Evolutionary conservation across 1,284 basidiomycete species (phyloP).

Genomic region (Tremellales sp.): DNA sequence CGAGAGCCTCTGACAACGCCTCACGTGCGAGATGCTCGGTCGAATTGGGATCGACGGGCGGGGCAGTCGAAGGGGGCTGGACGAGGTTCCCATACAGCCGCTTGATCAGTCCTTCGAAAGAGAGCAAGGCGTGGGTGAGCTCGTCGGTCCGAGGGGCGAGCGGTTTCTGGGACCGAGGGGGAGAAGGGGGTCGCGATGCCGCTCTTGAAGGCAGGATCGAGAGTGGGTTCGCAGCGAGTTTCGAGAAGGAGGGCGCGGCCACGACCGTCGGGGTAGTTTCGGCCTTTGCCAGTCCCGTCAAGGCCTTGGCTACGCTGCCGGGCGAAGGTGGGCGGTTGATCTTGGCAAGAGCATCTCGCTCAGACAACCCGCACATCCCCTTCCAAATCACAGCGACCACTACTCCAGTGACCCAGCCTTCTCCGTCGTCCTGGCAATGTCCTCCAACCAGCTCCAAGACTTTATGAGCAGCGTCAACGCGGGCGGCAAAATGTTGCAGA

Average conservation of each 20-base stretch:
- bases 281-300: slow-evolving; percentile 33
- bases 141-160: slow-evolving; percentile 1
- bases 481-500: slow-evolving; percentile 46
- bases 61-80: slow-evolving; percentile 30
- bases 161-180: slow-evolving; percentile 23
- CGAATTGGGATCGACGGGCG: slow-evolving; percentile 32
- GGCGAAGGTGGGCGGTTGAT: slow-evolving; percentile 39
- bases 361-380: slow-evolving; percentile 44
- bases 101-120: slow-evolving; percentile 47
- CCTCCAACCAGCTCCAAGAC: slow-evolving; percentile 43
- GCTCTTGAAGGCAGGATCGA: slow-evolving; percentile 38
- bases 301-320: slow-evolving; percentile 35
- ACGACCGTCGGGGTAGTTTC: slow-evolving; percentile 21
- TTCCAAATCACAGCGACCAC: slow-evolving; percentile 48
- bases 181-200: slow-evolving; percentile 43
- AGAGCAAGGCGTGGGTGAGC: slow-evolving; percentile 40
- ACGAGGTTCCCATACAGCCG: slow-evolving; percentile 45
- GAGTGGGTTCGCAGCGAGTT: slow-evolving; percentile 30
- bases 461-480: slow-evolving; percentile 44
- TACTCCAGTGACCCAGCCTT: slow-evolving; percentile 49
- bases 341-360: slow-evolving; percentile 23
- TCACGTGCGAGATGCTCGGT: slow-evolving; percentile 47
- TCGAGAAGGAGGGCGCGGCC: slow-evolving; percentile 26
- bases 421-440: slow-evolving; percentile 47
- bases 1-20: slow-evolving; percentile 47